Evolutionary conservation across 176 grass and related monocot species (phyloP).

Genomic region (Hsuehochloa calcarea): DNA sequence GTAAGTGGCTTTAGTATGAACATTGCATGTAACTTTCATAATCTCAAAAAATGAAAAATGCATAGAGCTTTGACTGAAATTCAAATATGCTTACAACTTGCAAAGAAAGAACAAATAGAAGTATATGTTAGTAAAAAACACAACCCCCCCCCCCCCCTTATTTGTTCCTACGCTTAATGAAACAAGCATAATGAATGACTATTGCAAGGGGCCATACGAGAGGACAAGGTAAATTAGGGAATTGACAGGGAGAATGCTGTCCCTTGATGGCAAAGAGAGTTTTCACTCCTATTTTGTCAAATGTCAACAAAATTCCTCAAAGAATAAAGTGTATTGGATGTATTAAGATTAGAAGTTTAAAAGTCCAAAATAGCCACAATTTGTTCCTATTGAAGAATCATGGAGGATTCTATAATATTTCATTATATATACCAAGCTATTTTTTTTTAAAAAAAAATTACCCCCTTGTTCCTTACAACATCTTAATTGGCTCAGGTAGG

Average conservation of each 20-base stretch:
- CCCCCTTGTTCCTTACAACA: background rate
- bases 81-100: background rate
- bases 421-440: background rate
- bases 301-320: too few relatives aligned
- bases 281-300: background rate
- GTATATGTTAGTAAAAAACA: background rate
- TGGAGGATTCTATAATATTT: background rate
- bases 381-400: background rate
- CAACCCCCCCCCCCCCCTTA: background rate
- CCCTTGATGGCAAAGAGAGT: background rate
- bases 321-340: background rate
- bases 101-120: background rate
- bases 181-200: background rate
- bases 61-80: constrained; percentile 5
- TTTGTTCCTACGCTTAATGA: background rate
- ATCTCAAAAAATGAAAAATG: constrained; percentile 5
- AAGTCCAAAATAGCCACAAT: background rate
- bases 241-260: background rate
- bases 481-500: constrained; percentile 38
- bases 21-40: background rate
- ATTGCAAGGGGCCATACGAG: background rate
- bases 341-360: background rate
- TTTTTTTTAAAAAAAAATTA: too few relatives aligned
- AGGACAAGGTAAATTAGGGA: background rate
- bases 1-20: background rate